A percentile compares a stretch with the other conserved stretches of the same genome.
Evolutionary conservation across 2,329 filamentous ascomycete species (phyloP).

Genomic region (Trichoderma sp.): DNA sequence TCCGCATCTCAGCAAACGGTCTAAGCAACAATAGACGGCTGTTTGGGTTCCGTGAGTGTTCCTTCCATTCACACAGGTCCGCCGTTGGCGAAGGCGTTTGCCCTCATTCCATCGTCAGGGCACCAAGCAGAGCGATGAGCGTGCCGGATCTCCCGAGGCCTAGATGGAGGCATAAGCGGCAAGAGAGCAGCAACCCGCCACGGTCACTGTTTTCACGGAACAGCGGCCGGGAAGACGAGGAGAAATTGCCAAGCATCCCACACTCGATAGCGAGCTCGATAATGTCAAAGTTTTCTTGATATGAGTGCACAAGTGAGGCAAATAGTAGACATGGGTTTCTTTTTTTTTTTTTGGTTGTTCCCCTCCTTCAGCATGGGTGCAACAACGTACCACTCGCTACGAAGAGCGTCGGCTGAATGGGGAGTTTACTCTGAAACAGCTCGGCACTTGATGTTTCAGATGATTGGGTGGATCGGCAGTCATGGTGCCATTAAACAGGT

Average conservation of each 20-base stretch:
- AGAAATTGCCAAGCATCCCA: constrained; percentile 1
- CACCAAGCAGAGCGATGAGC: constrained; percentile 17
- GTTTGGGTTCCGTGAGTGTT: constrained; percentile 60
- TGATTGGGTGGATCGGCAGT: not conserved
- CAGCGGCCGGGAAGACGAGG: constrained; percentile 9
- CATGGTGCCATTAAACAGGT: constrained; percentile 7
- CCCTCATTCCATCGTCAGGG: constrained; percentile 38
- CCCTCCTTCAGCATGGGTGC: not conserved
- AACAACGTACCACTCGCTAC: constrained; percentile 4
- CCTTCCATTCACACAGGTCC: constrained; percentile 57
- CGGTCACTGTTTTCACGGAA: constrained; percentile 16
- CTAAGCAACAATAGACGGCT: constrained; percentile 54
- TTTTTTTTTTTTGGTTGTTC: not conserved
- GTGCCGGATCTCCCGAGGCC: constrained; percentile 13
- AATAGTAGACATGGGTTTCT: not conserved
- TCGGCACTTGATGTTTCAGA: constrained; percentile 13
- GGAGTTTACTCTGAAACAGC: constrained; percentile 9
- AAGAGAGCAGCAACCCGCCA: not conserved
- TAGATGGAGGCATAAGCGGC: constrained; percentile 1
- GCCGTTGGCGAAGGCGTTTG: constrained; percentile 53
- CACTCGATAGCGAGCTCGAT: constrained; percentile 14
- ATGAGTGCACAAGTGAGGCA: not conserved
- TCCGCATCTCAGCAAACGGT: constrained; percentile 54
- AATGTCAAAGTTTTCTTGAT: constrained; percentile 6
- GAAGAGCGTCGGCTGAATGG: not conserved